phyloP scores from a whole-genome alignment of 208 protist genomes.

The Strigomonas culicis region DNA sequence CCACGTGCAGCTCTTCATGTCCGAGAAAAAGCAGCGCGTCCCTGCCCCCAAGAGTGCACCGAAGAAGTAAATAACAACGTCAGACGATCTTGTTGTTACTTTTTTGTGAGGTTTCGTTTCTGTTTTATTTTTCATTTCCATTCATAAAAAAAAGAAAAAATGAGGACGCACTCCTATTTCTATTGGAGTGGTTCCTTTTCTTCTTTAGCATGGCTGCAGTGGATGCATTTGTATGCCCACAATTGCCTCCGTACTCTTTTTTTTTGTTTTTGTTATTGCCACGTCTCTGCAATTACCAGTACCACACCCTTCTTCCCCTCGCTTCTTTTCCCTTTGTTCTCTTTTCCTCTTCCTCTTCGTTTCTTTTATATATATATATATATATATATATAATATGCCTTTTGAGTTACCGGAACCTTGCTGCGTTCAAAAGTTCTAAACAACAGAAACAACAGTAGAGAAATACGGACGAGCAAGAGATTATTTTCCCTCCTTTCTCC shows the following conservation, averaged over 20 bases:
- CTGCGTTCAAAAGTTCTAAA: not conserved
- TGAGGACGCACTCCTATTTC: too few species aligned
- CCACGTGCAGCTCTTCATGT: constrained; percentile 90
- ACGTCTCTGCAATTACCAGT: not conserved
- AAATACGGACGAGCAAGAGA: not conserved
- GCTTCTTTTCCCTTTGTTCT: constrained; percentile 4
- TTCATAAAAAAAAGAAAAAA: constrained; percentile 18
- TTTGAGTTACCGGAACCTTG: not conserved
- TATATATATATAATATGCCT: too few species aligned
- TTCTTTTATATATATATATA: not conserved
- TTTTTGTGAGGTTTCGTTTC: constrained; percentile 15
- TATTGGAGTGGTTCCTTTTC: too few species aligned
- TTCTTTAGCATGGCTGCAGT: not conserved
- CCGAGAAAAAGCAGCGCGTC: constrained; percentile 79
- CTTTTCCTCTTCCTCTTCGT: not conserved
- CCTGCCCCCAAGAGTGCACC: constrained; percentile 73
- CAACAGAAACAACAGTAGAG: too few species aligned
- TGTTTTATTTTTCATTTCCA: constrained; percentile 18
- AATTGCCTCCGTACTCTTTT: constrained; percentile 15
- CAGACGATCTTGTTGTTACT: too few species aligned
- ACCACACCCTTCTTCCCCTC: not conserved
- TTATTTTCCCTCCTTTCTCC: constrained; percentile 10
- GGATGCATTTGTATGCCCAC: not conserved
- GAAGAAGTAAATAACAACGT: constrained; percentile 61
- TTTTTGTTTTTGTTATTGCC: constrained; percentile 3